A percentile compares a stretch with the other conserved stretches of the same genome.
phyloP scores from a whole-genome alignment of 768 basidiomycete species.

The Calocera cornea region DNA sequence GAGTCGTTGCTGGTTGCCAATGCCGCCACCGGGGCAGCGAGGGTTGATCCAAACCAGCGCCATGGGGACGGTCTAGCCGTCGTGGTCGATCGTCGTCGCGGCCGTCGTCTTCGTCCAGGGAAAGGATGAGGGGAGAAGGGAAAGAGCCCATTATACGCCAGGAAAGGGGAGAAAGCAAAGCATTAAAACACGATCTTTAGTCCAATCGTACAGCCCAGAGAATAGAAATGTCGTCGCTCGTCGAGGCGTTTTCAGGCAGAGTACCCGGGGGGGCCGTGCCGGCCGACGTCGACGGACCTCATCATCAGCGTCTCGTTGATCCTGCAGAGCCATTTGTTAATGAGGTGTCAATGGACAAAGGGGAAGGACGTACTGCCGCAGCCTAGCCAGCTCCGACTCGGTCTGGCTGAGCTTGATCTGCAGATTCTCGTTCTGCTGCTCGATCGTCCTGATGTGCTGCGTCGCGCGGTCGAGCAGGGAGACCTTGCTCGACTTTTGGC shows the following conservation, averaged over 20 bases:
- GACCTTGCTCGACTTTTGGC: slow-evolving; percentile 89
- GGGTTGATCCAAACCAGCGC: slow-evolving; percentile 2
- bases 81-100: neutral
- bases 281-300: slow-evolving; percentile 44
- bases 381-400: slow-evolving; percentile 50
- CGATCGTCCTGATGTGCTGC: slow-evolving; percentile 72
- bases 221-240: neutral
- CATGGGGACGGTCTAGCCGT: neutral
- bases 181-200: slow-evolving; percentile 6
- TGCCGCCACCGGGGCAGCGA: slow-evolving; percentile 1
- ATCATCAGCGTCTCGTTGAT: slow-evolving; percentile 86
- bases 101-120: neutral
- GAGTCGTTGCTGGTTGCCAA: neutral
- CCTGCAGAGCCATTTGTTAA: slow-evolving; percentile 21
- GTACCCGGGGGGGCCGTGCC: neutral
- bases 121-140: neutral
- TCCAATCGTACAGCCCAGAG: slow-evolving; percentile 6
- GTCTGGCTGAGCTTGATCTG: slow-evolving; percentile 69
- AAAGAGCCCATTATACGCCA: slow-evolving; percentile 2
- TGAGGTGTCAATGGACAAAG: neutral
- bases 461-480: slow-evolving; percentile 72
- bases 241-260: slow-evolving; percentile 1
- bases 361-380: slow-evolving; percentile 40
- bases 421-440: slow-evolving; percentile 60
- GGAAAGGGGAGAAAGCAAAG: neutral